Conservation (phyloP, 176 grass and related monocot species). For the Carex scoparia region DNA sequence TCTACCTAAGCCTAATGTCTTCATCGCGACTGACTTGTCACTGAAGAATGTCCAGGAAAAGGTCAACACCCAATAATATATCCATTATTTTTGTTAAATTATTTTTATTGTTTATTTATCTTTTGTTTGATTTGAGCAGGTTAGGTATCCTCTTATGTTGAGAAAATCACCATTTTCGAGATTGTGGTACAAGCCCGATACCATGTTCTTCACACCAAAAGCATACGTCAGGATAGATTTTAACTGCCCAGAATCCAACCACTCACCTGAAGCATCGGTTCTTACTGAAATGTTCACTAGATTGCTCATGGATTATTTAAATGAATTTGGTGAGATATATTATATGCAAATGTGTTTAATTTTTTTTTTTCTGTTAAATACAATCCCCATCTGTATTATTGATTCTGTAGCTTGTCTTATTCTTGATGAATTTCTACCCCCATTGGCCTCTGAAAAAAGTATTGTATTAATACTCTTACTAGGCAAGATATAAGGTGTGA, state of each 20-base stretch:
- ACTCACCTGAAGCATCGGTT: conserved; percentile 74
- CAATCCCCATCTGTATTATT: neutral
- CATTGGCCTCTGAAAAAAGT: neutral
- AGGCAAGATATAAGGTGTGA: no score
- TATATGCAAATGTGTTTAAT: neutral
- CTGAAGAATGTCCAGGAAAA: conserved; percentile 65
- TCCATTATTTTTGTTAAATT: conserved; percentile 9
- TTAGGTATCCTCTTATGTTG: conserved; percentile 53
- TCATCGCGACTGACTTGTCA: conserved; percentile 74
- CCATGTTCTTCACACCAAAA: conserved; percentile 80
- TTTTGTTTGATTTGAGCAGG: conserved; percentile 39
- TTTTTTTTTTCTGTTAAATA: neutral
- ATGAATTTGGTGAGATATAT: conserved; percentile 69
- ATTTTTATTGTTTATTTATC: conserved; percentile 10
- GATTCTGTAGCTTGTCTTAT: neutral
- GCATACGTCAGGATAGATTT: conserved; percentile 79
- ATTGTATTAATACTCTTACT: neutral
- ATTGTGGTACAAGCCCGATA: conserved; percentile 91
- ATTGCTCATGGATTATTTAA: conserved; percentile 96
- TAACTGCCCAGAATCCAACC: conserved; percentile 66
- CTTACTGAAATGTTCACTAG: conserved; percentile 77
- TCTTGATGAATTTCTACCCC: neutral
- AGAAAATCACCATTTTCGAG: conserved; percentile 80
- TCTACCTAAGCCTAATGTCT: conserved; percentile 84
- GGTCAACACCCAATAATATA: conserved; percentile 32